Base-by-base conservation (phyloP, 2,329 filamentous ascomycete genomes). In the Penicillium digitatum region DNA sequence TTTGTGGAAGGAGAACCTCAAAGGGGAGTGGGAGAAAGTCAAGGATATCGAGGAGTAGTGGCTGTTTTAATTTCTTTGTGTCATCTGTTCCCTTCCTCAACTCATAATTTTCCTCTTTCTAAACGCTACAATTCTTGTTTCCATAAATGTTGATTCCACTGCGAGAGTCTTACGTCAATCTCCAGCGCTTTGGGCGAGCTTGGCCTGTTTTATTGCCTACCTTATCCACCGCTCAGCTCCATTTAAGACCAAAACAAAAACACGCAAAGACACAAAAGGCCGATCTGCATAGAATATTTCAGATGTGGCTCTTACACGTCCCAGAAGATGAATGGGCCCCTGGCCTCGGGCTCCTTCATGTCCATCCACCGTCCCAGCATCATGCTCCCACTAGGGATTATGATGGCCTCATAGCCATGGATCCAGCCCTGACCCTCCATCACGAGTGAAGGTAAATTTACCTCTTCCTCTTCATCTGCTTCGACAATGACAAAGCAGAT, bases 1-100 rank as follows among this genome's bases (percentile, higher is more conserved):
- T 51, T 76, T 99, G 73, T 99, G 93, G 93, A 99, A 97, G 82
- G 94, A 99, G 82, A 95, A 95, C 72, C 79, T 99, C 66, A 89
- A 88, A 72, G 94, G 94, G 52, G 90, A 95, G 71, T 99, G 94
- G 94, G 92, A 97, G 76, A 90, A 89, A 68, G 90, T 97, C 63
- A 96, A 96, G 83, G 91, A 90, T 56, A 92, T 99, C 72, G 93
- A 96, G 74, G 90, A 95, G 78, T 95, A 67, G 59, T 55, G 24
- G 38, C 51, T 54, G 37, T 55, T 56, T 34, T 14, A 34, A 55
- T 51, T 58, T 48, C 47, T 50, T 47, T 38, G 29, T 59, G 45
- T 47, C 54, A 54, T 48, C 47, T 60, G 53, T 64, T 56, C 53
- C 56, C 58, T 56, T 59, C 52, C 47, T 60, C 26, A 40, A 53